Evolutionary conservation across 2,329 filamentous ascomycete genomes (phyloP), one percentile per base, ranked within the genome.

Genomic region (Colletotrichum salicis): DNA sequence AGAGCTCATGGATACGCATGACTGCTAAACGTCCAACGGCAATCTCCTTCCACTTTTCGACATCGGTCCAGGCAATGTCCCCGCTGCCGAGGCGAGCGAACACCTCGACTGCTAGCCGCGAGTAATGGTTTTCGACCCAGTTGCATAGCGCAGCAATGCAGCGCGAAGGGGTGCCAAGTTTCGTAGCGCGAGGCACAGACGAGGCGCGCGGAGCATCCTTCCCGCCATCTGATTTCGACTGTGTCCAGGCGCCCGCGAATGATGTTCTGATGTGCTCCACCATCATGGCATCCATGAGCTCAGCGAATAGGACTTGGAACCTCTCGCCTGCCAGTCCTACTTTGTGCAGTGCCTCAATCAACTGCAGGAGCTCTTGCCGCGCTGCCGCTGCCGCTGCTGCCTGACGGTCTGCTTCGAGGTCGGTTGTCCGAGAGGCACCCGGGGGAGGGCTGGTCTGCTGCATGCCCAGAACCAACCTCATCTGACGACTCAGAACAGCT

Each of bases 281-380:
- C 85, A 95, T 90, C 70, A 91, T 85, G 45, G 83, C 82, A 77
- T 94, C 87, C 86, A 94, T 91, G 31, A 92, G 86, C 79, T 92
- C 90, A 19, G 92, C 93, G 76, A 94, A 92, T 45, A 93, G 84
- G 35, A 92, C 87, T 77, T 94, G 91, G 63, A 93, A 93, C 60
- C 84, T 86, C 76, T 93, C 90, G 31, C 91, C 92, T 1, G 90
- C 90, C 22, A 95, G 82, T 0, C 93, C 93, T 27, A 94, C 89
- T 58, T 88, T 85, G 74, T 87, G 84, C 19, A 95, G 82, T 10
- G 89, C 87, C 60, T 88, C 85, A 2, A 93, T 82, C 22, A 94
- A 80, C 52, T 84, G 78, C 35, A 89, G 80, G 58, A 93, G 81
- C 61, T 89, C 86, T 37, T 84, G 82, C 45, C 86, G 84, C 68